Conservation (phyloP, 73 alveolate genomes). For the Symbiodinium natans region DNA sequence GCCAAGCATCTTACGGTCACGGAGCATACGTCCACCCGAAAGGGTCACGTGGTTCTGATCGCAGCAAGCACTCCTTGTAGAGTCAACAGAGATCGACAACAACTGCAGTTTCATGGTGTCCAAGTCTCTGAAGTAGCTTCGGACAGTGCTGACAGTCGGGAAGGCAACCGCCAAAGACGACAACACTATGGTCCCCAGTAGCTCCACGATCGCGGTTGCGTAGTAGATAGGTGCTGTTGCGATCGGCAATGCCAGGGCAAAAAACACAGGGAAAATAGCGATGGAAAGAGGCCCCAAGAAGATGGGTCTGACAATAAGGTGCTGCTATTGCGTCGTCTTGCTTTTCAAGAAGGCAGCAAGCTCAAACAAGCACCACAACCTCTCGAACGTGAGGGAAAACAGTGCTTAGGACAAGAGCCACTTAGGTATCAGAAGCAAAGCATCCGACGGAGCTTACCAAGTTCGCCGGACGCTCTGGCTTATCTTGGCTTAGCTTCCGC, state of each 20-base stretch:
- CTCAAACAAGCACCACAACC: constrained; percentile 38
- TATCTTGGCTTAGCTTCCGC: too few species aligned
- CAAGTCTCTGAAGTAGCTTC: constrained; percentile 34
- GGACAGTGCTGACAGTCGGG: constrained; percentile 9
- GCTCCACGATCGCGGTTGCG: not conserved
- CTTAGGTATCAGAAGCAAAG: too few species aligned
- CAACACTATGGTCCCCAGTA: not conserved
- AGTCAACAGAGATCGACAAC: constrained; percentile 5
- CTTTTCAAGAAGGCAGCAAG: constrained; percentile 19
- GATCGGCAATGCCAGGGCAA: not conserved
- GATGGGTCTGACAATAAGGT: not conserved
- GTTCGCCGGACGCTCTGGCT: too few species aligned
- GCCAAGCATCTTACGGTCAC: not conserved
- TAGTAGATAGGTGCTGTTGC: not conserved
- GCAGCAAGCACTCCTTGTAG: not conserved
- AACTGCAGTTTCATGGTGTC: constrained; percentile 31
- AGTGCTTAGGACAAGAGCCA: too few species aligned
- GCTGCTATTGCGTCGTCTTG: not conserved
- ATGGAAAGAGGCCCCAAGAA: constrained; percentile 31
- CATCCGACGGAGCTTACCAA: too few species aligned
- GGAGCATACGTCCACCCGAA: not conserved
- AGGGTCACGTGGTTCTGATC: not conserved
- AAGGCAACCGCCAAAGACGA: not conserved
- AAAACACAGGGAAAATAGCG: not conserved
- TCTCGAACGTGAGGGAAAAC: not conserved